Evolutionary conservation across 306 rosid genomes (phyloP).

Genomic region (Sechiopsis laciniata): DNA sequence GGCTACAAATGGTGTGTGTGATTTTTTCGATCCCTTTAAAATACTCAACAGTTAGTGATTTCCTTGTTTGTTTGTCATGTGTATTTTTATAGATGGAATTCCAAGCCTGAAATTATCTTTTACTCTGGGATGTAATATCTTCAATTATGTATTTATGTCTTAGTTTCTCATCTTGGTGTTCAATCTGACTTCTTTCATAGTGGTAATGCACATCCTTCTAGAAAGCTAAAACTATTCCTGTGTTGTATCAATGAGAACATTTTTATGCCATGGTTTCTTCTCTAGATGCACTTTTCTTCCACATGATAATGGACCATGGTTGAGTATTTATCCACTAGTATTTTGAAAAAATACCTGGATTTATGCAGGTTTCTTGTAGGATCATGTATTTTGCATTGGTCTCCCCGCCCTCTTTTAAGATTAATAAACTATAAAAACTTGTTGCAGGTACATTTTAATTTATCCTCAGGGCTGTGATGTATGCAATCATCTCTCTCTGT

Average conservation of each 20-base stretch:
- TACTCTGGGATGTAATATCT: not conserved
- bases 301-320: not conserved
- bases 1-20: slow-evolving; percentile 86
- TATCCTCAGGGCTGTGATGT: slow-evolving; percentile 99
- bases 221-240: not conserved
- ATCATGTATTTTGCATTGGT: not conserved
- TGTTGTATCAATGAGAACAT: not conserved
- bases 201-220: not conserved
- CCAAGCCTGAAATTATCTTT: slow-evolving; percentile 1
- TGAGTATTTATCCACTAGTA: not conserved
- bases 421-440: slow-evolving; percentile 22
- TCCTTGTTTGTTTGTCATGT: not conserved
- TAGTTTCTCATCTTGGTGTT: not conserved
- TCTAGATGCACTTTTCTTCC: not conserved
- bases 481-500: slow-evolving; percentile 93
- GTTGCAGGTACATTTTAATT: slow-evolving; percentile 90
- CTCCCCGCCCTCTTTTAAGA: not conserved
- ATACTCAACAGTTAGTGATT: not conserved
- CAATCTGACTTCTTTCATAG: not conserved
- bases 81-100: slow-evolving; percentile 5
- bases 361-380: not conserved
- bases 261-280: not conserved
- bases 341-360: not conserved
- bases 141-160: slow-evolving; percentile 14
- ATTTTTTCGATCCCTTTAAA: not conserved